Percentiles rank a stretch among this genome's conserved stretches.
Evolutionary conservation across 768 basidiomycete species (phyloP).

Genomic region (Suillus spraguei): DNA sequence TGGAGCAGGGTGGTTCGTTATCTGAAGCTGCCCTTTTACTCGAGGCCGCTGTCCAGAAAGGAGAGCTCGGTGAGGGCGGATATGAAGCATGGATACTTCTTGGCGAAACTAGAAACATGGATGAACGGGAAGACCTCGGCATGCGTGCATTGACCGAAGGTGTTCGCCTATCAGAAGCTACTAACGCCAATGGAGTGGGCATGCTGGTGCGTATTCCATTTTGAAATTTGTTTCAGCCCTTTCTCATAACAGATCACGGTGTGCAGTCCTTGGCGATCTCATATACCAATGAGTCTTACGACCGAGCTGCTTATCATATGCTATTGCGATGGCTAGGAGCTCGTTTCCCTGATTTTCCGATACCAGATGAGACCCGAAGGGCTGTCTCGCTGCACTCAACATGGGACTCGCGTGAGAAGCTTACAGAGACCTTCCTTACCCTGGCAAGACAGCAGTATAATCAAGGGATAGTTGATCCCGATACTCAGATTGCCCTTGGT

Average conservation of each 20-base stretch:
- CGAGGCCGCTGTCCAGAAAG: conserved; percentile 88
- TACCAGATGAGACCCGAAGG: conserved; percentile 57
- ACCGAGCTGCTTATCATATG: conserved; percentile 83
- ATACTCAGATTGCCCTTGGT: conserved; percentile 92
- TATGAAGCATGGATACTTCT: conserved; percentile 93
- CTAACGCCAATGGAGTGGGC: conserved; percentile 65
- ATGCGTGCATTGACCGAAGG: conserved; percentile 81
- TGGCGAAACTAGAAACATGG: conserved; percentile 89
- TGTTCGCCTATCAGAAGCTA: conserved; percentile 63
- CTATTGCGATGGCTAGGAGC: conserved; percentile 84
- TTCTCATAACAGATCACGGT: conserved; percentile 4
- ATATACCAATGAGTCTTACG: conserved; percentile 93
- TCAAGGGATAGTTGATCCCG: conserved; percentile 74
- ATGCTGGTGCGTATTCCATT: conserved; percentile 60
- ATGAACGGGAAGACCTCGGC: conserved; percentile 82
- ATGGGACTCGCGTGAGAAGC: conserved; percentile 82
- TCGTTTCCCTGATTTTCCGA: conserved; percentile 56
- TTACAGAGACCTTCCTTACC: conserved; percentile 81
- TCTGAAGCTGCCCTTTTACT: conserved; percentile 85
- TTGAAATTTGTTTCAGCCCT: neutral
- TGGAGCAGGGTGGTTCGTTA: conserved; percentile 82
- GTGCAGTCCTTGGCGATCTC: conserved; percentile 89
- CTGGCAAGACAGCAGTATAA: conserved; percentile 84
- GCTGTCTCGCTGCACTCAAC: conserved; percentile 57
- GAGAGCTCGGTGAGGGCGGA: conserved; percentile 77